Conservation (phyloP, 2,329 filamentous ascomycete species). For the Clarireedia hainanense region DNA sequence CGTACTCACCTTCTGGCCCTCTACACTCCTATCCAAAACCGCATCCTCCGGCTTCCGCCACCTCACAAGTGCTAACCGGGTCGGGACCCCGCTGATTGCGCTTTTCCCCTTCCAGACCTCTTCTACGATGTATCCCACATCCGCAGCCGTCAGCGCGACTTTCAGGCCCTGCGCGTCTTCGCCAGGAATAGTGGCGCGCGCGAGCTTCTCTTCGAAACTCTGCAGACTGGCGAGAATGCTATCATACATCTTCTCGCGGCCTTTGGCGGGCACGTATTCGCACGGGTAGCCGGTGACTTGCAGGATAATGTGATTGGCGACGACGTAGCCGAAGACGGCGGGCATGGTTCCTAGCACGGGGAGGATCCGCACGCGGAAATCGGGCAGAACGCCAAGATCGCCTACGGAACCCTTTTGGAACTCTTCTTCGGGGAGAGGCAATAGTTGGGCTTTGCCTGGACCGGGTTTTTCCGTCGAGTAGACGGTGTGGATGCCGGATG, state of each 20-base stretch:
- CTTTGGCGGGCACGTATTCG: constrained; percentile 74
- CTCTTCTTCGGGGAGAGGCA: constrained; percentile 82
- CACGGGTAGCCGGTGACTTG: constrained; percentile 74
- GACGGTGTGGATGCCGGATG: constrained; percentile 79
- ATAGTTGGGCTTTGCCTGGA: constrained; percentile 81
- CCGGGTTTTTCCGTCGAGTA: constrained; percentile 88
- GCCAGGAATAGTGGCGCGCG: constrained; percentile 41
- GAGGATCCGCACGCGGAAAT: constrained; percentile 90
- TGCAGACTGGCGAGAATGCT: constrained; percentile 70
- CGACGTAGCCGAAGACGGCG: constrained; percentile 84
- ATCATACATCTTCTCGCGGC: constrained; percentile 87
- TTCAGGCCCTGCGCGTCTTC: constrained; percentile 59
- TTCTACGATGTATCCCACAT: constrained; percentile 82
- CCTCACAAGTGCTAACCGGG: constrained; percentile 68
- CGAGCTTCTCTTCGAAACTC: constrained; percentile 64
- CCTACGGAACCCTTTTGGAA: constrained; percentile 78
- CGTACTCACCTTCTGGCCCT: constrained; percentile 71
- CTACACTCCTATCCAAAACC: constrained; percentile 52
- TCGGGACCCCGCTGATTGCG: constrained; percentile 72
- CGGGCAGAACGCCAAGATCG: constrained; percentile 80
- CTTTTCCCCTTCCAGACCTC: constrained; percentile 83
- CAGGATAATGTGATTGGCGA: constrained; percentile 89
- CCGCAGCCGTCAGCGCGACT: constrained; percentile 67
- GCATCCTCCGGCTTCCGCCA: constrained; percentile 62
- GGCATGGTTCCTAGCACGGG: constrained; percentile 97